A percentile compares a stretch with the other conserved stretches of the same genome.
Evolutionary conservation across 345 rosid genomes (phyloP).

Genomic region (Sapria himalayana): DNA sequence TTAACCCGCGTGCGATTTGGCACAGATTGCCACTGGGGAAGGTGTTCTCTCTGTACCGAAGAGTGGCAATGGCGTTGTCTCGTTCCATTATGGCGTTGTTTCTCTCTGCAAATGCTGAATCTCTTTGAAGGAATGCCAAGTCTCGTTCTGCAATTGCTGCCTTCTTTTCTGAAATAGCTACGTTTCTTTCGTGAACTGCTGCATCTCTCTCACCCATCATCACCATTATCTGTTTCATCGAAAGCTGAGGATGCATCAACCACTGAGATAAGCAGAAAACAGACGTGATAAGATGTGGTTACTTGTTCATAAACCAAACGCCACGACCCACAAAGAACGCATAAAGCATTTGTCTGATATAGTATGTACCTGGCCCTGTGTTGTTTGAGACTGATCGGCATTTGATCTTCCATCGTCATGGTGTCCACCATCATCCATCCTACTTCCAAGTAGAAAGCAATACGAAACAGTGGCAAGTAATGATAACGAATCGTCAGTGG

Average conservation of each 20-base stretch:
- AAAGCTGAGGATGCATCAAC: conserved; percentile 88
- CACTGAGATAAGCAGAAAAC: conserved; percentile 26
- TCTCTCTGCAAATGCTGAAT: conserved; percentile 80
- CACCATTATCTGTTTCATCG: conserved; percentile 97
- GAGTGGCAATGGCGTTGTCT: conserved; percentile 63
- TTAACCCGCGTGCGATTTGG: conserved; percentile 72
- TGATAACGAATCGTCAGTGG: no score
- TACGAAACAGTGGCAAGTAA: no score
- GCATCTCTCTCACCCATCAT: conserved; percentile 96
- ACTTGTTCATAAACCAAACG: neutral
- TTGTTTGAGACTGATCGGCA: conserved; percentile 44
- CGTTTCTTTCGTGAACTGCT: conserved; percentile 73
- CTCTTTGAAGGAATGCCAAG: conserved; percentile 82
- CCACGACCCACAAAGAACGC: neutral
- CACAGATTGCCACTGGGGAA: conserved; percentile 32
- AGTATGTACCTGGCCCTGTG: conserved; percentile 72
- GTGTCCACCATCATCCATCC: conserved; percentile 89
- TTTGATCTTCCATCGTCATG: conserved; percentile 82
- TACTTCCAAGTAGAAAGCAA: no score
- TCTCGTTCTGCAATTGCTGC: conserved; percentile 85
- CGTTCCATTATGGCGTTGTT: conserved; percentile 75
- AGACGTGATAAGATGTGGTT: neutral
- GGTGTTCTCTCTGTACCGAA: conserved; percentile 73
- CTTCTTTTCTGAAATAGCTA: conserved; percentile 80
- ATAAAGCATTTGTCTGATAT: neutral